Base-by-base conservation (phyloP, 73 alveolate genomes). In the Paramecium primaurelia region DNA sequence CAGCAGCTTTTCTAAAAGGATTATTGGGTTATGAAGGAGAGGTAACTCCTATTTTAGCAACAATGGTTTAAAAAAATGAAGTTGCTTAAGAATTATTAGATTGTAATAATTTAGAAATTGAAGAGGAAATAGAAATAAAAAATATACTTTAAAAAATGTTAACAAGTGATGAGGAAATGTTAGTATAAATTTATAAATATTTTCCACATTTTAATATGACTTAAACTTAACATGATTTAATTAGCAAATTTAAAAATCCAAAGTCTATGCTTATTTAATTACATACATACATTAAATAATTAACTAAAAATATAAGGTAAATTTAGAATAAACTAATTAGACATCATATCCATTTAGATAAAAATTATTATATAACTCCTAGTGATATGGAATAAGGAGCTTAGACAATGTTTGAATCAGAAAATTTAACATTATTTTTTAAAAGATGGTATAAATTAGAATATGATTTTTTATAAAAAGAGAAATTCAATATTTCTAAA, bases 1-100 rank as follows among this genome's bases (percentile, higher is more conserved):
- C 99, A 7, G 99, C 99, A 8, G 98, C 98, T 11, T 98, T 98
- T 86, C 92, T 98, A 59, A 96, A 97, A 93, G 99, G 99, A 28
- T 89, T 98, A 38, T 93, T 98, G n/a, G 97, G 93, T 68, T 88
- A 97, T 58, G 99, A 98, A 86, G 99, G 99, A 9, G 98, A 96
- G 8, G 93, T 97, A 44, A 98, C 98, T 11, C 98, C 99, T 59
- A 97, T 98, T 12, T 93, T 98, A 68, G 98, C 97, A 8, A 96
- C 97, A 1, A 97, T 98, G 99, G 98, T 89, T 4, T 40, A 51
- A 95, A 18, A 93, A 96, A 69, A 93, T 93, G 90, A 99, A 97
- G 95, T 97, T 93, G 95, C 96, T 93, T 49, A 95, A 93, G 85
- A 89, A 45, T 69, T 69, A 49, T 77, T 87, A 30, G 54, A 38